A percentile compares a stretch with the other conserved stretches of the same genome.
These are phyloP conservation scores for Chaetomidium leptoderma DNA, from an alignment of 495 filamentous ascomycete genomes.

Conservation along the genomic window DNA sequence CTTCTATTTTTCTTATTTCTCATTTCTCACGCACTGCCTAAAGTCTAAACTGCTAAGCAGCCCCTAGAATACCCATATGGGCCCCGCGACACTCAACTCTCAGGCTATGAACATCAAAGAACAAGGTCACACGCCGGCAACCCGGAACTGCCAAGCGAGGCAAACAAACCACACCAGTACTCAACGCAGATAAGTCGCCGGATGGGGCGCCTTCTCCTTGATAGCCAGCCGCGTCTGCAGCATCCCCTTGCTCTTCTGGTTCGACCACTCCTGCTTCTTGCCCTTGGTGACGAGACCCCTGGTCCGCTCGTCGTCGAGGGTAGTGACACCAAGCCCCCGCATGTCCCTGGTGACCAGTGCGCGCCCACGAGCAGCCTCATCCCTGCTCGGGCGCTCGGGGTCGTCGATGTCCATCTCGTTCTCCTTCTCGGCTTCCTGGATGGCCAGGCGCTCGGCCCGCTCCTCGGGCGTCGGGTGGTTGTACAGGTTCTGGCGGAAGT, in stretches of 20 bases:
- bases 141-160: no score
- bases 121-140: no score
- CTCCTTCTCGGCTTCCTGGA: constrained; percentile 41
- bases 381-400: constrained; percentile 3
- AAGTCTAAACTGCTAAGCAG: no score
- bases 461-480: constrained; percentile 70
- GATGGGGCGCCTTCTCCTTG: constrained; percentile 31
- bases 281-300: constrained; percentile 27
- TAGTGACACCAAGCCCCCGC: constrained; percentile 25
- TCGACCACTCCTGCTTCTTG: constrained; percentile 25
- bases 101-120: no score
- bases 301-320: constrained; percentile 15
- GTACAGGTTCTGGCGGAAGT: constrained; percentile 90
- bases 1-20: no score
- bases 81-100: no score
- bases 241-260: constrained; percentile 20
- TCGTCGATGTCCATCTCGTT: constrained; percentile 30
- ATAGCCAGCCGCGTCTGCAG: constrained; percentile 24
- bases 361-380: constrained; percentile 19
- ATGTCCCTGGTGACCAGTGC: constrained; percentile 26
- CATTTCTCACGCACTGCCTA: no score
- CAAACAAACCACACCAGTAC: neutral
- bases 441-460: constrained; percentile 53
- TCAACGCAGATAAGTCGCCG: constrained; percentile 30
- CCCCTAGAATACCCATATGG: no score